Base-by-base conservation (phyloP, 2,329 filamentous ascomycete genomes). In the Cercospora sp. region DNA sequence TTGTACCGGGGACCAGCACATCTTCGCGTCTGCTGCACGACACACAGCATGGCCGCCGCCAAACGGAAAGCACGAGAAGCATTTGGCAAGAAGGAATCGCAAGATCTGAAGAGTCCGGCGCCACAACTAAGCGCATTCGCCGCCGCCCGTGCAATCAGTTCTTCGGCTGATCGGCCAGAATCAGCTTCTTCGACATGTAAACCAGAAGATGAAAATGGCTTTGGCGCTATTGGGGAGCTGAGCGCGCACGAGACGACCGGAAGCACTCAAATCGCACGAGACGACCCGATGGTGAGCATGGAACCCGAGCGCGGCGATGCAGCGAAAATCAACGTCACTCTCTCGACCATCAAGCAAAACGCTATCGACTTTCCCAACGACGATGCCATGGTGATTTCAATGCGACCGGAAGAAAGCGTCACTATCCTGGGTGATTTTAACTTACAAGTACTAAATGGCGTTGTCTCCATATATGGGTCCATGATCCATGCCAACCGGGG, bases 391-490 rank as follows among this genome's bases (percentile, higher is more conserved):
- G 67, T 71, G 23, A 16, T 78, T 3, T 65, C 57, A 3, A 58
- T 80, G 42, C 42, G 67, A 62, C 51, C 68, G 9, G 72, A 75
- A 31, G 78, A 81, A 7, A 80, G 75, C 7, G 75, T 80, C 36
- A 75, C 78, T 2, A 75, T 80, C 18, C 69, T 92, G 10, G 92
- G 92, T 1, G 89, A 87, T 73, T 95, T 89, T 77, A 87, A 88
- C 16, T 76, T 94, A 31, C 82, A 81, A 12, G 84, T 94, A 0
- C 74, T 81, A 8, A 83, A 82, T 63, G 92, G 92, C 2, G 83
- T 88, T 53, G 81, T 91, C 26, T 88, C 86, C 1, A 77, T 94
- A 28, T 85, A 87, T 13, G 91, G 91, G 16, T 88, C 90, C 6
- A 86, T 83, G 6, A 76, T 94, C 3, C 81, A 85, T 70, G 70